A percentile compares a stretch with the other conserved stretches of the same genome.
Evolutionary conservation across 2,329 filamentous ascomycete species (phyloP).

Genomic region (Coniochaeta ligniaria): DNA sequence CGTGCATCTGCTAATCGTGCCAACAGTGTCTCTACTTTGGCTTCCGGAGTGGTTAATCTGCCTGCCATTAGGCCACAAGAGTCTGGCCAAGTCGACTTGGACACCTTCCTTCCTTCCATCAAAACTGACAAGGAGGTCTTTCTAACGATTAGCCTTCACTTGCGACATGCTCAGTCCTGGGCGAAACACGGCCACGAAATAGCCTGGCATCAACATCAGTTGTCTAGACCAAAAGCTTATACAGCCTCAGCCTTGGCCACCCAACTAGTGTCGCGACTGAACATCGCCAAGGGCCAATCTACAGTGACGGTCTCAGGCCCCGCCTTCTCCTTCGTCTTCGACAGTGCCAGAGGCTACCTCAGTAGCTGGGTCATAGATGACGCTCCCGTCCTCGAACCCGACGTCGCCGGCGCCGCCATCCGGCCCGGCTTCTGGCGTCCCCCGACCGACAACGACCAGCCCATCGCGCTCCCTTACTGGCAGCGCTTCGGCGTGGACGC

Average conservation of each 20-base stretch:
- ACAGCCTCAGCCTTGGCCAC: neutral
- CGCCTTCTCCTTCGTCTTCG: slow-evolving; percentile 34
- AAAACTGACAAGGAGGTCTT: slow-evolving; percentile 30
- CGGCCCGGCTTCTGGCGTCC: slow-evolving; percentile 54
- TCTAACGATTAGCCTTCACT: slow-evolving; percentile 35
- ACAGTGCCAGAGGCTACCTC: slow-evolving; percentile 34
- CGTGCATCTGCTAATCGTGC: neutral
- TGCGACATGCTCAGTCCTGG: slow-evolving; percentile 39
- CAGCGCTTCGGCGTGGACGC: slow-evolving; percentile 39
- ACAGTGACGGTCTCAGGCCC: slow-evolving; percentile 20
- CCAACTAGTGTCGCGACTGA: slow-evolving; percentile 13
- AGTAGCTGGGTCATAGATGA: slow-evolving; percentile 31
- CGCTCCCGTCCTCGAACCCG: slow-evolving; percentile 23
- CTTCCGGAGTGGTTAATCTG: slow-evolving; percentile 29
- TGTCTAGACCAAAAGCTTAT: slow-evolving; percentile 14
- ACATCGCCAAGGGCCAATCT: slow-evolving; percentile 15
- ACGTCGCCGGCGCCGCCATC: slow-evolving; percentile 25
- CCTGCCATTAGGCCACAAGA: slow-evolving; percentile 32
- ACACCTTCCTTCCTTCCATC: slow-evolving; percentile 17
- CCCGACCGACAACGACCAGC: slow-evolving; percentile 57
- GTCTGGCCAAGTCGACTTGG: slow-evolving; percentile 24
- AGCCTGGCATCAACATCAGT: slow-evolving; percentile 43
- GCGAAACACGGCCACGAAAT: slow-evolving; percentile 44
- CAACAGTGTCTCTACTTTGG: slow-evolving; percentile 17
- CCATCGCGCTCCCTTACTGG: slow-evolving; percentile 50